Base-by-base conservation (phyloP, 75 land plant genomes). In the Sequoia sempervirens region DNA sequence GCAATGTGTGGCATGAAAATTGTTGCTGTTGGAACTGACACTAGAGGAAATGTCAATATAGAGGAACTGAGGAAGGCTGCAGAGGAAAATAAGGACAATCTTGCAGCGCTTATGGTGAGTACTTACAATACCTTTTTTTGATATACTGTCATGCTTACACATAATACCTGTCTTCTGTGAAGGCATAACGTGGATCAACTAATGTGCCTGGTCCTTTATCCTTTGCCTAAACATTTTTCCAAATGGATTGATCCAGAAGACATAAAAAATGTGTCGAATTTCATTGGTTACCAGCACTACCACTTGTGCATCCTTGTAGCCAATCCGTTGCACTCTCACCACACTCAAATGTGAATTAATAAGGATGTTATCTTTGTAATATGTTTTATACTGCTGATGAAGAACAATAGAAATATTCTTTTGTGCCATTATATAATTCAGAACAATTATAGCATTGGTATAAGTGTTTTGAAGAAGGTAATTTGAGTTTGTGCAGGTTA, bases 1-100 rank as follows among this genome's bases (percentile, higher is more conserved):
- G 99, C 99, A 12, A 98, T 98, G 99, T 98, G 99, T 91, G 99
- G 99, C 45, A 98, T 98, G 99, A 92, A 93, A 82, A 98, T 98
- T 88, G 99, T 98, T 74, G 47, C 94, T n/a, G 90, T 98, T 88
- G 99, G 99, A 46, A 98, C 99, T 50, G 99, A 98, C 92, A 85
- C 93, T 17, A 95, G 96, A 80, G 99, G 99, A 43, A 98, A 98
- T 86, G 95, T 98, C 36, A 91, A 96, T 87, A 94, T 98, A 47
- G 95, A 88, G 66, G 94, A 96, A 86, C 84, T 98, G 81, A 93
- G 88, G 79, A 90, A 89, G 82, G 98, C 99, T 84, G 98, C 98
- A 28, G 97, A 98, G 84, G 85, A 89, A 11, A 82, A 98, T 84
- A 96, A 91, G 88, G 94, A 98, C 72, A 94, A 92, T 47, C 88